Percentiles rank a stretch among this genome's conserved stretches.
Evolutionary conservation across 768 basidiomycete species (phyloP).

Genomic region (Mycena belliarum): DNA sequence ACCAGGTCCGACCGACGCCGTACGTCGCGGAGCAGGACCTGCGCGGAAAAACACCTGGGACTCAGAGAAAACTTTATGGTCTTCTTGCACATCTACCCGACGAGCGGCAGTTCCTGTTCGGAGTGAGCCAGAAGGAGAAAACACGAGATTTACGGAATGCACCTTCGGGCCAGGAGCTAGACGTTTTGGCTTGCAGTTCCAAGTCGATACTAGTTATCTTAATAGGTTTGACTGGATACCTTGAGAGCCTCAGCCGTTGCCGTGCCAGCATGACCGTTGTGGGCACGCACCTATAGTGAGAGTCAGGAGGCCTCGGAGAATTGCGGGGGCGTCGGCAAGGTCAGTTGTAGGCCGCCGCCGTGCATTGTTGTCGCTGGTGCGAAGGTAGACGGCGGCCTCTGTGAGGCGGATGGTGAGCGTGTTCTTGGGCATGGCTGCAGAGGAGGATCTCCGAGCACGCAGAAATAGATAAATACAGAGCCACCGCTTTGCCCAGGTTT

Average conservation of each 20-base stretch:
- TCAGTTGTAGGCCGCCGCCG: slow-evolving; percentile 26
- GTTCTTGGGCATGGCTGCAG: slow-evolving; percentile 18
- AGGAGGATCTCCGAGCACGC: not conserved
- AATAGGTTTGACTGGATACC: slow-evolving; percentile 62
- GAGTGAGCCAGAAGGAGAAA: slow-evolving; percentile 6
- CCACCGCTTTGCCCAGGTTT: no score
- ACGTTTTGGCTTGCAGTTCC: slow-evolving; percentile 69
- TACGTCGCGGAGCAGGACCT: slow-evolving; percentile 37
- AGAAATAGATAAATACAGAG: not conserved
- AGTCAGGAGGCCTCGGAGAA: slow-evolving; percentile 66
- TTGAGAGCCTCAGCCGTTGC: slow-evolving; percentile 30
- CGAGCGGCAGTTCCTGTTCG: slow-evolving; percentile 63
- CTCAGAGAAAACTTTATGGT: slow-evolving; percentile 71
- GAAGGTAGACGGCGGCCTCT: slow-evolving; percentile 53
- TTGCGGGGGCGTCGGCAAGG: slow-evolving; percentile 42
- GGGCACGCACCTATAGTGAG: slow-evolving; percentile 36
- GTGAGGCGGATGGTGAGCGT: slow-evolving; percentile 44
- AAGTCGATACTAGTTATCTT: slow-evolving; percentile 86
- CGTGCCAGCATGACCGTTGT: not conserved
- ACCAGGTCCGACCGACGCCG: slow-evolving; percentile 51
- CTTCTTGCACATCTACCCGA: slow-evolving; percentile 76
- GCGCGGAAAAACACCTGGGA: slow-evolving; percentile 76
- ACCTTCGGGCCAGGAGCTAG: slow-evolving; percentile 89
- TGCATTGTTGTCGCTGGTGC: slow-evolving; percentile 32
- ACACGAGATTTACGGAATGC: slow-evolving; percentile 19